Percentiles rank a stretch among this genome's conserved stretches.
phyloP scores from a whole-genome alignment of 2,329 filamentous ascomycete species.

The Amauroascus verrucosus region DNA sequence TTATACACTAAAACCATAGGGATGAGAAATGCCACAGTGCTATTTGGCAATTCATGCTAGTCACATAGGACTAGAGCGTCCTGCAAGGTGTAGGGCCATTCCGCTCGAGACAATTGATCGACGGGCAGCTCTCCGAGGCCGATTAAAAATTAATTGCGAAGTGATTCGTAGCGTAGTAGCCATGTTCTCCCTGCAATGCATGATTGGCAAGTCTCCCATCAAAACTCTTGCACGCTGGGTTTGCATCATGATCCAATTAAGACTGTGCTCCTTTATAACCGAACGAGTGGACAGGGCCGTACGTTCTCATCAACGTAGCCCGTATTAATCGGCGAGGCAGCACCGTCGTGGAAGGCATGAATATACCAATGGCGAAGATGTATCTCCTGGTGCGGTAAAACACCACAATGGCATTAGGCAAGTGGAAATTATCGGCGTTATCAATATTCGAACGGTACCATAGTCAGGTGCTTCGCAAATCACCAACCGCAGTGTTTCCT shows the following conservation, averaged over 20 bases:
- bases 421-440: neutral
- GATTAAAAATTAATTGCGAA: neutral
- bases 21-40: neutral
- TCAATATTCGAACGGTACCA: neutral
- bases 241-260: neutral
- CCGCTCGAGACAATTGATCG: neutral
- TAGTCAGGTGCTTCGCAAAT: neutral
- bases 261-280: neutral
- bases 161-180: neutral
- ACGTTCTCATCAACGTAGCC: neutral
- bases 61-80: neutral
- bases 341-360: neutral
- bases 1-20: conserved; percentile 3
- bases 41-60: conserved; percentile 3
- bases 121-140: neutral
- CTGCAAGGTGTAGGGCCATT: neutral
- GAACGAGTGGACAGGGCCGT: neutral
- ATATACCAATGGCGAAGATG: neutral
- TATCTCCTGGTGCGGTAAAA: neutral
- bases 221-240: neutral
- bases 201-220: neutral
- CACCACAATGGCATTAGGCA: neutral
- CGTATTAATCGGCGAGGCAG: neutral
- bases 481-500: neutral
- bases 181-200: neutral